Percentiles rank a stretch among this genome's conserved stretches.
Conservation (phyloP, 768 basidiomycete genomes). For the Chalciporus chontae region DNA sequence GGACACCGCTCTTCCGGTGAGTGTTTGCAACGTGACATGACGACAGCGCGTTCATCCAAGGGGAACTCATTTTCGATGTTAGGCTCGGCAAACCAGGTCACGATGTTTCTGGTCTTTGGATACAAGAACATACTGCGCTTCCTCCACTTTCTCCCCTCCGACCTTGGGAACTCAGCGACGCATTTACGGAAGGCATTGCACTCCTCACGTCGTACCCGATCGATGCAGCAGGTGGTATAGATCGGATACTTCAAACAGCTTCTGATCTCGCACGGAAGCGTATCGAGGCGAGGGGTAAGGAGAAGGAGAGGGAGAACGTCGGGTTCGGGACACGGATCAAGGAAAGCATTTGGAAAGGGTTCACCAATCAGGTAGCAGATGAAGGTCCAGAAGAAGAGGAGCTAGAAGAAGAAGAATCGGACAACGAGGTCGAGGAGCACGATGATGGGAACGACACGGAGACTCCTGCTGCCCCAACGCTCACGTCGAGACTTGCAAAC, state of each 20-base stretch:
- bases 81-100: constrained; percentile 52
- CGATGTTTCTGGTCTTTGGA: constrained; percentile 52
- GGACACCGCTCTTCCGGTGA: constrained; percentile 53
- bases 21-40: constrained; percentile 7
- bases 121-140: constrained; percentile 37
- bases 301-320: constrained; percentile 30
- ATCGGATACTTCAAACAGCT: constrained; percentile 64
- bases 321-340: constrained; percentile 56
- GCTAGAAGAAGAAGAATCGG: constrained; percentile 32
- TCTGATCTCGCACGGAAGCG: constrained; percentile 56
- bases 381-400: constrained; percentile 30
- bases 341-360: constrained; percentile 64
- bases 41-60: too few species aligned
- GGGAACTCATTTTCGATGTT: neutral
- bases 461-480: constrained; percentile 32
- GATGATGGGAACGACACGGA: constrained; percentile 48
- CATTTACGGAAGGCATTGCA: constrained; percentile 62
- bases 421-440: constrained; percentile 22
- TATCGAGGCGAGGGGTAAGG: constrained; percentile 32
- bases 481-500: constrained; percentile 53
- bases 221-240: constrained; percentile 64
- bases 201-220: constrained; percentile 66
- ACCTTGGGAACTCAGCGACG: constrained; percentile 55
- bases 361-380: constrained; percentile 48
- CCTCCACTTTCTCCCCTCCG: constrained; percentile 42